phyloP scores from a whole-genome alignment of 2,329 filamentous ascomycete species.

The Aspergillus floridensis region DNA sequence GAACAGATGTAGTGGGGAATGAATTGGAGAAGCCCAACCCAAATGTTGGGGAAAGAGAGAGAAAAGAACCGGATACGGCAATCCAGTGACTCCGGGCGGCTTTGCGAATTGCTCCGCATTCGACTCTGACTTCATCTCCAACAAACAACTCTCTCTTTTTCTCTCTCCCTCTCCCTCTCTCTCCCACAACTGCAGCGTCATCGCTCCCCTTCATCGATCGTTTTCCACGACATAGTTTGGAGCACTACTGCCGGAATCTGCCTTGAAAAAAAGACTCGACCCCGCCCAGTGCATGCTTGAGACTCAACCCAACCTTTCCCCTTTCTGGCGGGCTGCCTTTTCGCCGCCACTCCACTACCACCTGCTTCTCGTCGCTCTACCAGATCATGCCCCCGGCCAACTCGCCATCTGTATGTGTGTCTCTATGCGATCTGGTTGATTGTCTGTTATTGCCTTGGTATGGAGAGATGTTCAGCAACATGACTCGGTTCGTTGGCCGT shows the following conservation, averaged over 20 bases:
- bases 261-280: neutral
- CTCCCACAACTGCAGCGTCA: neutral
- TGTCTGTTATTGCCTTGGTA: neutral
- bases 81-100: conserved; percentile 6
- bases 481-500: neutral
- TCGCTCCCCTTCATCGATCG: neutral
- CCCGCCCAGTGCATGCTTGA: neutral
- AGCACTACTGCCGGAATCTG: neutral
- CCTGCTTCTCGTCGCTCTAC: neutral
- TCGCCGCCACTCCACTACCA: conserved; percentile 7
- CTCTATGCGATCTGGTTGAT: conserved; percentile 1
- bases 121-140: neutral
- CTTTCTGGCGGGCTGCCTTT: conserved; percentile 11
- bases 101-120: neutral
- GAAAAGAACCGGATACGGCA: conserved; percentile 2
- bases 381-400: conserved; percentile 44
- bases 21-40: neutral
- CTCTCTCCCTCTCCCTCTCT: no score
- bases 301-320: conserved; percentile 6
- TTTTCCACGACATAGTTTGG: neutral
- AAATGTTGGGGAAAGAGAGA: neutral
- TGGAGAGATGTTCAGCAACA: neutral
- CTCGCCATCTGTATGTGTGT: conserved; percentile 41
- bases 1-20: neutral
- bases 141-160: neutral